A percentile compares a stretch with the other conserved stretches of the same genome.
Conservation (phyloP, 2,329 filamentous ascomycete species). For the Neoscytalidium dimidiatum region DNA sequence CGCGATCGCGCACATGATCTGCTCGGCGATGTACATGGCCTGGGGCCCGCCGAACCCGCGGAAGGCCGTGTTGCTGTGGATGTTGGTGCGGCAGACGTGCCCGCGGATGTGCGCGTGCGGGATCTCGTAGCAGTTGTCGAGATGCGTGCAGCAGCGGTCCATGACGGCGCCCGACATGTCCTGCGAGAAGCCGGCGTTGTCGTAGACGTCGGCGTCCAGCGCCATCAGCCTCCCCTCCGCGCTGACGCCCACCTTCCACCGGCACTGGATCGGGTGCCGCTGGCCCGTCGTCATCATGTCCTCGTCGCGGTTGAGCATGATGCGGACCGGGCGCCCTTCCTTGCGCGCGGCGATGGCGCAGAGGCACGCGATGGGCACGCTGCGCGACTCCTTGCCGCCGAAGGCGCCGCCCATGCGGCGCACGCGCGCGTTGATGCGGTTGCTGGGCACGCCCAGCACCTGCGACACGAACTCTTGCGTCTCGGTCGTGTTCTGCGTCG, state of each 20-base stretch:
- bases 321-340: slow-evolving; percentile 76
- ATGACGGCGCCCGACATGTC: slow-evolving; percentile 74
- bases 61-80: slow-evolving; percentile 94
- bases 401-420: slow-evolving; percentile 93
- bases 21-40: slow-evolving; percentile 89
- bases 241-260: slow-evolving; percentile 90
- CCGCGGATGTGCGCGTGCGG: slow-evolving; percentile 85
- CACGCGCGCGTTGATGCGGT: slow-evolving; percentile 85
- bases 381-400: slow-evolving; percentile 89
- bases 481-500: slow-evolving; percentile 43
- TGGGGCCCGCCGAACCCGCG: slow-evolving; percentile 93
- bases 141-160: slow-evolving; percentile 81
- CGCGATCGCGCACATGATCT: slow-evolving; percentile 83
- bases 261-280: slow-evolving; percentile 83
- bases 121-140: slow-evolving; percentile 85
- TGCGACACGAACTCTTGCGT: slow-evolving; percentile 69
- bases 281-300: slow-evolving; percentile 91
- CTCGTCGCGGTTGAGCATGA: slow-evolving; percentile 94
- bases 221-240: slow-evolving; percentile 91
- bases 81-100: slow-evolving; percentile 87
- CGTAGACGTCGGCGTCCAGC: slow-evolving; percentile 84
- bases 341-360: slow-evolving; percentile 85
- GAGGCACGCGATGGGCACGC: slow-evolving; percentile 78
- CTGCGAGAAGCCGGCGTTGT: slow-evolving; percentile 80
- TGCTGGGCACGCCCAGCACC: slow-evolving; percentile 77